These are phyloP conservation scores for Fomitiporia mediterranea DNA, from an alignment of 1,284 basidiomycete genomes.

Conservation along the genomic window DNA sequence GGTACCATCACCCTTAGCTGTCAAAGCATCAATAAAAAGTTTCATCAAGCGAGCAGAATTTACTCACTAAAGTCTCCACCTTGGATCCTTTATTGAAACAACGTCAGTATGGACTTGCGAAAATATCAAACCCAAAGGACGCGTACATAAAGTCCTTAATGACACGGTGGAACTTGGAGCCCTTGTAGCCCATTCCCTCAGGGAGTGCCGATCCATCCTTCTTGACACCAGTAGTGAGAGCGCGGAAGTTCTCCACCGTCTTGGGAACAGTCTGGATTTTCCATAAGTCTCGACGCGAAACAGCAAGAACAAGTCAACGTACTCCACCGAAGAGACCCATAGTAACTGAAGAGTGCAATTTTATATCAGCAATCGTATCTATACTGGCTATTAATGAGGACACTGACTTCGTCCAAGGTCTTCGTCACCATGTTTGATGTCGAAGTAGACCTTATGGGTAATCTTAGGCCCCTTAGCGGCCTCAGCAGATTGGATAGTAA, in stretches of 20 bases:
- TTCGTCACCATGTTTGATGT: slow-evolving; percentile 86
- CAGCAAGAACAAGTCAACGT: slow-evolving; percentile 18
- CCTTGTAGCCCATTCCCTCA: slow-evolving; percentile 66
- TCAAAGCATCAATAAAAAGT: slow-evolving; percentile 19
- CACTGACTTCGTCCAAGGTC: slow-evolving; percentile 74
- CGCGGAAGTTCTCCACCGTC: slow-evolving; percentile 70
- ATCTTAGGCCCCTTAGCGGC: slow-evolving; percentile 81
- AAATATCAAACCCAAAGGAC: neutral
- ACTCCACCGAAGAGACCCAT: slow-evolving; percentile 85
- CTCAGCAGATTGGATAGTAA: slow-evolving; percentile 63
- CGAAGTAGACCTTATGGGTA: slow-evolving; percentile 91
- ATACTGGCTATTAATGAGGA: slow-evolving; percentile 18
- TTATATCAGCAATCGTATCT: slow-evolving; percentile 14
- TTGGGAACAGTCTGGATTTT: slow-evolving; percentile 68
- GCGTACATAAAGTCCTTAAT: slow-evolving; percentile 66
- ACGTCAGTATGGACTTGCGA: neutral
- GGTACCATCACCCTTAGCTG: slow-evolving; percentile 53
- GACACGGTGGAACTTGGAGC: slow-evolving; percentile 65
- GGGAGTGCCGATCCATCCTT: slow-evolving; percentile 75
- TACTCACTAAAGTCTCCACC: slow-evolving; percentile 64
- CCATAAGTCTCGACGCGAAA: slow-evolving; percentile 19
- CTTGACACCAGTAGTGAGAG: slow-evolving; percentile 66
- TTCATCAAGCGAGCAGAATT: neutral
- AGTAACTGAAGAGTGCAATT: slow-evolving; percentile 56
- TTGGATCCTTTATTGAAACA: slow-evolving; percentile 42